phyloP scores from a whole-genome alignment of 805 yeast species.

The Teunomyces pallodes region DNA sequence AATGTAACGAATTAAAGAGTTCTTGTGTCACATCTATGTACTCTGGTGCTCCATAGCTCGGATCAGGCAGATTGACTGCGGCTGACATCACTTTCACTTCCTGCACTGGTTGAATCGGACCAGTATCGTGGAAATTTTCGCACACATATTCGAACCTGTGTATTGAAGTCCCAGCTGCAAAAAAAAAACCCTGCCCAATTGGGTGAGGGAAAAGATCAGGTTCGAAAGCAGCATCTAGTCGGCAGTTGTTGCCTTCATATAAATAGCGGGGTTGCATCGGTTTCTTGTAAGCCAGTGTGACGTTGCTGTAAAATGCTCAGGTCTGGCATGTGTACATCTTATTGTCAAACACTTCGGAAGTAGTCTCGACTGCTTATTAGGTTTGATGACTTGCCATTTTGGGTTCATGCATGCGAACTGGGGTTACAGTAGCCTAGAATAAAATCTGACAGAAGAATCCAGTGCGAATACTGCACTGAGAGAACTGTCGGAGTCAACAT shows the following conservation, averaged over 20 bases:
- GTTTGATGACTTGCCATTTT: not conserved
- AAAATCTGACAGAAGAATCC: not conserved
- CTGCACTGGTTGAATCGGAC: not conserved
- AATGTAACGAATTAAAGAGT: slow-evolving; percentile 40
- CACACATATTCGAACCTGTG: not conserved
- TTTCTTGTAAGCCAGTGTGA: no score
- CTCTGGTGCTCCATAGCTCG: not conserved
- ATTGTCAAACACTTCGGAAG: not conserved
- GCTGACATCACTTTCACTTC: not conserved
- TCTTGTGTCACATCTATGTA: slow-evolving; percentile 55
- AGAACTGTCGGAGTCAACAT: not conserved
- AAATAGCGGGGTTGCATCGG: no score
- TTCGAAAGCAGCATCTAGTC: no score
- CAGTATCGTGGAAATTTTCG: slow-evolving; percentile 1
- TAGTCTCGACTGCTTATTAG: not conserved
- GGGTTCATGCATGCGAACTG: not conserved
- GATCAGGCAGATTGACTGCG: not conserved
- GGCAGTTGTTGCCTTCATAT: no score
- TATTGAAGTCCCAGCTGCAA: slow-evolving; percentile 1
- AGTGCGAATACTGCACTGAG: not conserved
- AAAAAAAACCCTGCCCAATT: not conserved
- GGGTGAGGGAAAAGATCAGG: not conserved
- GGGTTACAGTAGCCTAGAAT: not conserved
- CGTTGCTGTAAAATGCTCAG: not conserved
- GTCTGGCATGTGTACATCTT: not conserved